Conservation (phyloP, 2,329 filamentous ascomycete species). For the Colletotrichum sp. region DNA sequence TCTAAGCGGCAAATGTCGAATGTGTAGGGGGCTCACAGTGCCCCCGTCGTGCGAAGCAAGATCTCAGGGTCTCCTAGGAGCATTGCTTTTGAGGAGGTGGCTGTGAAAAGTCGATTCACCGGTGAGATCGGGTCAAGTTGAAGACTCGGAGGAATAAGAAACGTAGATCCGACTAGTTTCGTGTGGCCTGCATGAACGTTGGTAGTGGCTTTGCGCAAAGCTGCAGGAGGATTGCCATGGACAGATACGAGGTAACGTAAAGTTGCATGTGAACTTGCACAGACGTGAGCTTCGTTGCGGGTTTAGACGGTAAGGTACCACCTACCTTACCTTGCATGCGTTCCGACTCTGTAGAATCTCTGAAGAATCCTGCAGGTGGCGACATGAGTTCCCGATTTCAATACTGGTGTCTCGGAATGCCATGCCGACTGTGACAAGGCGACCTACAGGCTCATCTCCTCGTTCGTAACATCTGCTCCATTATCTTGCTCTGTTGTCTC, state of each 20-base stretch:
- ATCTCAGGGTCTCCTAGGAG: not conserved
- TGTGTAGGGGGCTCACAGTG: not conserved
- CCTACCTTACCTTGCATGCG: not conserved
- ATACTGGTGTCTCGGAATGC: not conserved
- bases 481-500: not conserved
- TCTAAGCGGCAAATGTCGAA: not conserved
- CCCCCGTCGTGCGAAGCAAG: too few species aligned
- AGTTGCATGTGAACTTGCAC: not conserved
- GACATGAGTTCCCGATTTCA: not conserved
- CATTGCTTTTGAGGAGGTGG: not conserved
- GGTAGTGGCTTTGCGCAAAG: not conserved
- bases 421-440: not conserved
- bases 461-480: not conserved
- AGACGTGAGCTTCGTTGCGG: not conserved
- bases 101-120: not conserved
- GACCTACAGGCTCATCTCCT: not conserved
- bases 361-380: not conserved
- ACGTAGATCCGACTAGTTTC: not conserved
- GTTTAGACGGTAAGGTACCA: not conserved
- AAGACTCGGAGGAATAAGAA: not conserved
- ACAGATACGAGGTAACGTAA: not conserved
- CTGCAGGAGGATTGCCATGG: not conserved
- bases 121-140: not conserved
- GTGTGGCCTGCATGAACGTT: not conserved
- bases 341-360: not conserved